Evolutionary conservation across 1,284 basidiomycete species (phyloP).

Genomic region (Fomes fomentarius): DNA sequence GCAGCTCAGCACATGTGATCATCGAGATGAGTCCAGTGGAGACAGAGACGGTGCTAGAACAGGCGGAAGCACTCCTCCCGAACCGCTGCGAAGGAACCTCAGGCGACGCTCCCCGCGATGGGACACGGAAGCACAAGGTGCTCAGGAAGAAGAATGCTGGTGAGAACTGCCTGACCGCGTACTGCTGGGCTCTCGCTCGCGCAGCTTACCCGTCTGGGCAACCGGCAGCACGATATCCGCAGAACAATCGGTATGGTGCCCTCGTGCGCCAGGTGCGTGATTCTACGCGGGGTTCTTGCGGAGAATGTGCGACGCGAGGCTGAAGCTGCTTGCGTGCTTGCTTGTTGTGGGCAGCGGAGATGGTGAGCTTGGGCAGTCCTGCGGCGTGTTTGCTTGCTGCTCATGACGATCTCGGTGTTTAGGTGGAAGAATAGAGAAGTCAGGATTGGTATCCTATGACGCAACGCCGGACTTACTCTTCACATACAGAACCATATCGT

Average conservation of each 20-base stretch:
- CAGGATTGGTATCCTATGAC: not conserved
- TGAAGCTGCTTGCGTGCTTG: not conserved
- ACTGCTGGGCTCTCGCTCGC: not conserved
- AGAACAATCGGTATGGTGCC: not conserved
- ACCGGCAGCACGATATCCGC: not conserved
- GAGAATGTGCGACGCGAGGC: not conserved
- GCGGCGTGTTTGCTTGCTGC: not conserved
- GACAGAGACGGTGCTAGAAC: too few species aligned
- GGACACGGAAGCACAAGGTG: too few species aligned
- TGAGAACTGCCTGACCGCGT: not conserved
- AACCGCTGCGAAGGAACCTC: too few species aligned
- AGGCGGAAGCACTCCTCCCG: too few species aligned
- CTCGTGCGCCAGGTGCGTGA: not conserved
- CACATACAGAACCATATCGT: constrained; percentile 1
- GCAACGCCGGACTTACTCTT: not conserved
- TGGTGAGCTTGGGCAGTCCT: not conserved
- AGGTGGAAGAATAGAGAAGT: constrained; percentile 2
- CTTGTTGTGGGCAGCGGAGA: not conserved
- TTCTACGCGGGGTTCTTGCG: not conserved
- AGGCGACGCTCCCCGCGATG: too few species aligned
- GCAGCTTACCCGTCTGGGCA: not conserved
- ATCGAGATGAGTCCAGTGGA: too few species aligned
- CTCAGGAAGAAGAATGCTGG: not conserved
- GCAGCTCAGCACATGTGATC: too few species aligned
- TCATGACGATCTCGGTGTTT: not conserved